Evolutionary conservation across 495 filamentous ascomycete genomes (phyloP).

Genomic region (Lichenothelia convexa): DNA sequence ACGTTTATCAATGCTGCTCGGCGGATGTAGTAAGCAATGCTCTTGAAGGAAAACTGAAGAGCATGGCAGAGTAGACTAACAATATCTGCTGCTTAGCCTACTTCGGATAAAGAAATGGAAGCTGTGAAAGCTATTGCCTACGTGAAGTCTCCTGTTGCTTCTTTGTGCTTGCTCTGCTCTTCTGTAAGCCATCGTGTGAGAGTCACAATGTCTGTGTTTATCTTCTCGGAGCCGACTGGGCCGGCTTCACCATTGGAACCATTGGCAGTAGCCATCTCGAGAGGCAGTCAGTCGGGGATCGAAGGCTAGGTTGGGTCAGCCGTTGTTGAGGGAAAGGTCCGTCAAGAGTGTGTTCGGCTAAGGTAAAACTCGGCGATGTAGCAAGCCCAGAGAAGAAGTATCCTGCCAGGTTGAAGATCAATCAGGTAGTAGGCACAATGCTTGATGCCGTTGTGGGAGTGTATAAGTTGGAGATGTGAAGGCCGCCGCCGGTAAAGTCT

Average conservation of each 20-base stretch:
- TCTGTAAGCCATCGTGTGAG: conserved; percentile 91
- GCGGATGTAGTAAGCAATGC: conserved; percentile 97
- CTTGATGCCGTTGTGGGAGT: too few species aligned
- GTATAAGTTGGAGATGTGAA: too few species aligned
- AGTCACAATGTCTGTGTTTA: conserved; percentile 92
- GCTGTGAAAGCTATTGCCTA: conserved; percentile 32
- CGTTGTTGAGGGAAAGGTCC: too few species aligned
- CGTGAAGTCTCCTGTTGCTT: conserved; percentile 98
- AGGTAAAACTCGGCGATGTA: too few species aligned
- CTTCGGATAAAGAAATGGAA: not conserved
- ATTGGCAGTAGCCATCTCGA: conserved; percentile 17
- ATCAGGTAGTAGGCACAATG: too few species aligned
- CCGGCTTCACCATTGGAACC: conserved; percentile 18
- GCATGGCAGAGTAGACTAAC: conserved; percentile 69
- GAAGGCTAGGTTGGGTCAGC: too few species aligned
- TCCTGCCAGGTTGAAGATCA: too few species aligned
- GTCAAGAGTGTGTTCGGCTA: too few species aligned
- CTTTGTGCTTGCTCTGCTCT: conserved; percentile 79
- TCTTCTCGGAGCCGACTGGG: conserved; percentile 42
- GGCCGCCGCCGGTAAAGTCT: too few species aligned
- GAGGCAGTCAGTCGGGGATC: too few species aligned
- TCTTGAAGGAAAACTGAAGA: conserved; percentile 98
- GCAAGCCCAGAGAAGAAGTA: too few species aligned
- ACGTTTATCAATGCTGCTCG: conserved; percentile 87
- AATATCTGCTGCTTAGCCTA: conserved; percentile 1